Conservation (phyloP, 805 yeast genomes). For the Kazachstania africana region DNA sequence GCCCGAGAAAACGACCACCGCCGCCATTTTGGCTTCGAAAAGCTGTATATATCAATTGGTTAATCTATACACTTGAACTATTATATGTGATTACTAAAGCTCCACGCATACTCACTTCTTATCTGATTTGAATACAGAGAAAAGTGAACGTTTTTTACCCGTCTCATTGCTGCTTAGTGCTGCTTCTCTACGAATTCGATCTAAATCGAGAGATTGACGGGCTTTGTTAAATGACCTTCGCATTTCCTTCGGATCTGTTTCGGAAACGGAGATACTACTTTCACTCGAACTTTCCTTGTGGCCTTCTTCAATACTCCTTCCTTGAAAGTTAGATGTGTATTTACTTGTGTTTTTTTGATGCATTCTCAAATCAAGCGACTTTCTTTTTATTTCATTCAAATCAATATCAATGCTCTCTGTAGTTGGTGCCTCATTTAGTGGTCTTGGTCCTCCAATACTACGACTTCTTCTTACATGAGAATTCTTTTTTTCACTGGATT, state of each 20-base stretch:
- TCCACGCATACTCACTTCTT: conserved; percentile 13
- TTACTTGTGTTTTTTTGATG: conserved; percentile 8
- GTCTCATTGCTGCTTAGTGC: conserved; percentile 6
- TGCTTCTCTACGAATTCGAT: conserved; percentile 17
- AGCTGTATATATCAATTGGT: no score
- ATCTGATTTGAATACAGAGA: conserved; percentile 21
- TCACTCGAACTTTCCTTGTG: conserved; percentile 9
- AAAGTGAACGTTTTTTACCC: conserved; percentile 19
- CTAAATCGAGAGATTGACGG: conserved; percentile 23
- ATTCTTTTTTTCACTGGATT: not conserved
- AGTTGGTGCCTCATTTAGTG: conserved; percentile 10
- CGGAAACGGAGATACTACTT: conserved; percentile 7
- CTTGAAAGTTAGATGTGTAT: conserved; percentile 3
- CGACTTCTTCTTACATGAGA: conserved; percentile 1
- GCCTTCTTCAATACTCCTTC: conserved; percentile 1
- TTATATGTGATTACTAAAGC: no score
- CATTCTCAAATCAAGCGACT: conserved; percentile 18
- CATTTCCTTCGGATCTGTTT: not conserved
- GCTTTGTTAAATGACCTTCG: conserved; percentile 17
- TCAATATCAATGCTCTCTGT: conserved; percentile 22
- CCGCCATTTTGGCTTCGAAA: no score
- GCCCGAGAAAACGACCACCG: no score
- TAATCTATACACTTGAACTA: no score
- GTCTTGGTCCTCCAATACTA: conserved; percentile 1
- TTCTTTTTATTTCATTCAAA: conserved; percentile 11